Conservation (phyloP, 495 filamentous ascomycete genomes). For the Lasiosphaeria ovina region DNA sequence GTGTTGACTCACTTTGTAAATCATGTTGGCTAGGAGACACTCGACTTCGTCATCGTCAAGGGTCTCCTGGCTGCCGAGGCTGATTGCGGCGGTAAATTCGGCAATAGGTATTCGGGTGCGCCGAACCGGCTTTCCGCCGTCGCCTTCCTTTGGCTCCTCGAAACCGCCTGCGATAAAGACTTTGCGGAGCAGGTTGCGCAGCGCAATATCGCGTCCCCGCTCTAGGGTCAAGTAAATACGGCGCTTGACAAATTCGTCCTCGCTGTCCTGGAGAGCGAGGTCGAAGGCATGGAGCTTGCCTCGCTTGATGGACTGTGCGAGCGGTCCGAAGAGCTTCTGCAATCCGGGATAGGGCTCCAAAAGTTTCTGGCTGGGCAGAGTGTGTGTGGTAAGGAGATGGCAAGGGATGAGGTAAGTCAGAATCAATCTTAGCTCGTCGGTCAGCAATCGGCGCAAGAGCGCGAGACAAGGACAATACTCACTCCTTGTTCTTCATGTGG, state of each 20-base stretch:
- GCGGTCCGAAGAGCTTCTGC: slow-evolving; percentile 70
- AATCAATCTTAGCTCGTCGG: slow-evolving; percentile 60
- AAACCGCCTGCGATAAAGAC: slow-evolving; percentile 81
- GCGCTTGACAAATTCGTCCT: slow-evolving; percentile 88
- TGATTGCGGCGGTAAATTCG: slow-evolving; percentile 67
- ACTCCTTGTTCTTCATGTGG: slow-evolving; percentile 77
- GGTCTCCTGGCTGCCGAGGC: slow-evolving; percentile 56
- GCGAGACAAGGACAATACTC: slow-evolving; percentile 24
- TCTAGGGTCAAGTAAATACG: slow-evolving; percentile 94
- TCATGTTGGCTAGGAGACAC: slow-evolving; percentile 89
- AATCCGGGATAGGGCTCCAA: slow-evolving; percentile 76
- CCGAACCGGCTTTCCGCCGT: slow-evolving; percentile 55
- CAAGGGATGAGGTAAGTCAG: slow-evolving; percentile 95
- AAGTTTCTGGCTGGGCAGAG: slow-evolving; percentile 67
- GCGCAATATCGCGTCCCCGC: slow-evolving; percentile 81
- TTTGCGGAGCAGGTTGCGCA: slow-evolving; percentile 86
- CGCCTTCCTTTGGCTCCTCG: slow-evolving; percentile 64
- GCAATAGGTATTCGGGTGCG: slow-evolving; percentile 75
- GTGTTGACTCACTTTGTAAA: slow-evolving; percentile 78
- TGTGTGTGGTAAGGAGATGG: slow-evolving; percentile 81
- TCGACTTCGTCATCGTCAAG: slow-evolving; percentile 92
- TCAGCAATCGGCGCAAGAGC: slow-evolving; percentile 11
- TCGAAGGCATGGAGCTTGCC: slow-evolving; percentile 87
- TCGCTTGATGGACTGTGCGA: slow-evolving; percentile 71
- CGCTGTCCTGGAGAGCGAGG: slow-evolving; percentile 70